phyloP scores from a whole-genome alignment of 352 stramenopile species.

The Paralagenidium karlingii region DNA sequence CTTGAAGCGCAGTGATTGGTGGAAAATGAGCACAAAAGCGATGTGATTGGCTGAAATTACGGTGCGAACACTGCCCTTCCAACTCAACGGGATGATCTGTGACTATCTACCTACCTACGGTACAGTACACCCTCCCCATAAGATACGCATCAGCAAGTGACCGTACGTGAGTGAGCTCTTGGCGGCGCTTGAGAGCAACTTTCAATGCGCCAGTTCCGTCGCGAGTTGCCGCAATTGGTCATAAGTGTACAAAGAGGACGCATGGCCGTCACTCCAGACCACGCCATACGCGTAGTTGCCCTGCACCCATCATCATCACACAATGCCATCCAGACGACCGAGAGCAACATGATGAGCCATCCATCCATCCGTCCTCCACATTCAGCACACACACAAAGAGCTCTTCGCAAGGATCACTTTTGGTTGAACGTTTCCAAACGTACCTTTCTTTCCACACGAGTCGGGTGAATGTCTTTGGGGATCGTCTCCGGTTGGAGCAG shows the following conservation, averaged over 20 bases:
- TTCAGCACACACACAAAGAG: conserved; percentile 6
- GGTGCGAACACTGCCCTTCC: too few relatives aligned
- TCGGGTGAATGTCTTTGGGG: conserved; percentile 66
- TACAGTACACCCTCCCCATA: too few relatives aligned
- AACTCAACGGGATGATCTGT: too few relatives aligned
- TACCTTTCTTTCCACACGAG: conserved; percentile 74
- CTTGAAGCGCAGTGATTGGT: too few relatives aligned
- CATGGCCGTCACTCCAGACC: conserved; percentile 96
- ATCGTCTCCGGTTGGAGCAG: conserved; percentile 62
- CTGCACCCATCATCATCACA: conserved; percentile 15
- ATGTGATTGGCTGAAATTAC: too few relatives aligned
- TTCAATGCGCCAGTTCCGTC: too few relatives aligned
- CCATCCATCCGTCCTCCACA: neutral
- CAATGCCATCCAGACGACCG: too few relatives aligned
- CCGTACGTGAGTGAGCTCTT: too few relatives aligned
- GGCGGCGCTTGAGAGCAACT: too few relatives aligned
- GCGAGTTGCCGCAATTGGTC: conserved; percentile 60
- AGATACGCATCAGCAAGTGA: too few relatives aligned
- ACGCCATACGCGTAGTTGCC: conserved; percentile 98
- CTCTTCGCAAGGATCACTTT: neutral
- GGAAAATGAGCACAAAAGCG: too few relatives aligned
- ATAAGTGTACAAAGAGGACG: conserved; percentile 95
- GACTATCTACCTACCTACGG: too few relatives aligned
- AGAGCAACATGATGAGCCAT: neutral
- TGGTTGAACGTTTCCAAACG: neutral